Evolutionary conservation across 1,139 yeast genomes (phyloP).

Genomic region (Diutina sp.): DNA sequence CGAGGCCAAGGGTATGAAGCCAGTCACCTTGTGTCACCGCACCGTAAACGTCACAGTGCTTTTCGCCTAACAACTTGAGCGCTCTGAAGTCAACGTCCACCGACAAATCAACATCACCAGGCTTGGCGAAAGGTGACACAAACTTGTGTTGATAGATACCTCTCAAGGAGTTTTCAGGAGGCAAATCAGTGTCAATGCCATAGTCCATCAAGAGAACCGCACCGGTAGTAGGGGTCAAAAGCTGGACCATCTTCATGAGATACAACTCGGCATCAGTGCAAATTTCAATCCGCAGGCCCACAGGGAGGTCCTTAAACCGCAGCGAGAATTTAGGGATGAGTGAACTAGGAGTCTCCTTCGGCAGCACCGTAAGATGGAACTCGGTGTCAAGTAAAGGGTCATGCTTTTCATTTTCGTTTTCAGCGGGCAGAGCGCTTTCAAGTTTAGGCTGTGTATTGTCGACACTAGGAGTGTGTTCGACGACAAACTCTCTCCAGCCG

Average conservation of each 20-base stretch:
- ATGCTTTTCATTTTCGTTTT: constrained; percentile 5
- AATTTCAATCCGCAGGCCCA: constrained; percentile 53
- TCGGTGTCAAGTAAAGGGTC: constrained; percentile 17
- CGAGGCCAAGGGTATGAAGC: constrained; percentile 67
- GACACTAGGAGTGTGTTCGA: constrained; percentile 36
- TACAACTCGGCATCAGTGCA: constrained; percentile 63
- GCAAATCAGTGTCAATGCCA: constrained; percentile 41
- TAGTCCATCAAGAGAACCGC: constrained; percentile 70
- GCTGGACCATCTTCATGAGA: constrained; percentile 30
- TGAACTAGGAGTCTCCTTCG: constrained; percentile 54
- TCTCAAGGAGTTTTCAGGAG: constrained; percentile 60
- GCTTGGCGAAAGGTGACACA: constrained; percentile 63
- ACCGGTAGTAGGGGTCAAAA: constrained; percentile 31
- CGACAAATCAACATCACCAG: constrained; percentile 75
- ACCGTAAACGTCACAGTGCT: constrained; percentile 25
- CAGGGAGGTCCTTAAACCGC: constrained; percentile 42
- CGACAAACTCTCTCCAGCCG: constrained; percentile 74
- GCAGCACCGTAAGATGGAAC: constrained; percentile 49
- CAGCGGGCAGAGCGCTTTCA: constrained; percentile 3
- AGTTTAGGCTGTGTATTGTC: constrained; percentile 25
- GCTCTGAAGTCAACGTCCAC: constrained; percentile 75
- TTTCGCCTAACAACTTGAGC: constrained; percentile 17
- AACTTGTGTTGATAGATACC: constrained; percentile 66
- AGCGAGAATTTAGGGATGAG: constrained; percentile 39
- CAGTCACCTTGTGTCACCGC: constrained; percentile 75